A percentile compares a stretch with the other conserved stretches of the same genome.
These are phyloP conservation scores for Globisporangium uncinulatum DNA, from an alignment of 352 stramenopile genomes.

Conservation along the genomic window DNA sequence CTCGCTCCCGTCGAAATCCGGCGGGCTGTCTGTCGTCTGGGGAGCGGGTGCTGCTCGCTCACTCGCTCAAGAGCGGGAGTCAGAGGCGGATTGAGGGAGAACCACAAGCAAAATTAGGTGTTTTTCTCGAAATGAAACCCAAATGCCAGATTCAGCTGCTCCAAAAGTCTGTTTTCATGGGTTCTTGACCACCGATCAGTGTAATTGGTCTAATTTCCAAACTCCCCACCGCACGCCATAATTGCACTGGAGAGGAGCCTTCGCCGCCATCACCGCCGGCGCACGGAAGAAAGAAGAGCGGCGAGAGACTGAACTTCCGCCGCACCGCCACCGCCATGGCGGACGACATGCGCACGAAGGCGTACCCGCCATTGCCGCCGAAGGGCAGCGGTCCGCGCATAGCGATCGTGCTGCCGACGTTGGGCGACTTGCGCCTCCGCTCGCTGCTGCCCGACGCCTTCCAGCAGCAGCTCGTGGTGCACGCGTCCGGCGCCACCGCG, in stretches of 20 bases:
- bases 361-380: slow-evolving; percentile 52
- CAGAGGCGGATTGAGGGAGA: neutral
- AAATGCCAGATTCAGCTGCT: too few relatives aligned
- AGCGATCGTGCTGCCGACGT: slow-evolving; percentile 40
- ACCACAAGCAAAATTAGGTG: neutral
- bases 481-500: slow-evolving; percentile 34
- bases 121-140: too few relatives aligned
- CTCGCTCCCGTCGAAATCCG: slow-evolving; percentile 9
- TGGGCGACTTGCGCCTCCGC: slow-evolving; percentile 50
- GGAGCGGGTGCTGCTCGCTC: neutral
- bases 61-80: neutral
- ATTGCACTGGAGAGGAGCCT: too few relatives aligned
- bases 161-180: too few relatives aligned
- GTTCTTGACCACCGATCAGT: too few relatives aligned
- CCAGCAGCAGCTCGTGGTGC: slow-evolving; percentile 42
- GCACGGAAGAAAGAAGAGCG: neutral
- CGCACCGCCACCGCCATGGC: slow-evolving; percentile 4
- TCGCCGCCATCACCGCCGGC: neutral
- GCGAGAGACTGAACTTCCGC: neutral
- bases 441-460: slow-evolving; percentile 42
- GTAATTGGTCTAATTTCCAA: too few relatives aligned
- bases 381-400: slow-evolving; percentile 24
- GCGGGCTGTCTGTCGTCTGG: neutral
- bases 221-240: too few relatives aligned
- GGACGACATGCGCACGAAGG: slow-evolving; percentile 54